Percentiles rank a stretch among this genome's conserved stretches.
Evolutionary conservation across 1,139 yeast genomes (phyloP).

Genomic region (Taiozyma sp.): DNA sequence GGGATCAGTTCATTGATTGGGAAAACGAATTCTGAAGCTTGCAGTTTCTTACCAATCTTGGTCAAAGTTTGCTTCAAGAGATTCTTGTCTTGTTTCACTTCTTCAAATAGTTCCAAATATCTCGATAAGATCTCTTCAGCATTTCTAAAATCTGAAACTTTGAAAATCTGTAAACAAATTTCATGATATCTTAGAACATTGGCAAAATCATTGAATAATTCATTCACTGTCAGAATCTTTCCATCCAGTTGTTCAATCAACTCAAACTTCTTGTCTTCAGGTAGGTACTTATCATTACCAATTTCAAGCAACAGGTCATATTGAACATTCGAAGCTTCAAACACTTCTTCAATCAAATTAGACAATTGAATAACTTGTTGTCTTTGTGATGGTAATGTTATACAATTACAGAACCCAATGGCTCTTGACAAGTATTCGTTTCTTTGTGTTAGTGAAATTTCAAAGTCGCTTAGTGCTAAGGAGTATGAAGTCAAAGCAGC

Average conservation of each 20-base stretch:
- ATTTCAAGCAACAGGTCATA: constrained; percentile 69
- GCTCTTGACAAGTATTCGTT: constrained; percentile 90
- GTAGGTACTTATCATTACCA: constrained; percentile 53
- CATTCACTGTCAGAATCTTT: constrained; percentile 66
- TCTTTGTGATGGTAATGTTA: constrained; percentile 71
- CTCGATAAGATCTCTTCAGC: constrained; percentile 66
- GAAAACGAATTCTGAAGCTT: constrained; percentile 68
- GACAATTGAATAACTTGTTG: constrained; percentile 74
- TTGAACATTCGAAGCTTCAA: constrained; percentile 87
- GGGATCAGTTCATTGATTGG: constrained; percentile 73
- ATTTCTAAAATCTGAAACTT: constrained; percentile 76
- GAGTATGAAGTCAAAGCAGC: constrained; percentile 82
- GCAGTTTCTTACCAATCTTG: constrained; percentile 43
- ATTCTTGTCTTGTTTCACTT: constrained; percentile 23
- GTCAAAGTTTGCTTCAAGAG: constrained; percentile 35
- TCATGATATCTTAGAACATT: constrained; percentile 88
- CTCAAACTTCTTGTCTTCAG: constrained; percentile 35
- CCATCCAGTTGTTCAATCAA: constrained; percentile 56
- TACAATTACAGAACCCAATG: constrained; percentile 86
- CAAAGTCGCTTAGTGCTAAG: constrained; percentile 72
- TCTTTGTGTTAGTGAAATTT: constrained; percentile 63
- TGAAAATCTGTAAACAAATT: constrained; percentile 72
- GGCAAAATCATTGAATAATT: constrained; percentile 79
- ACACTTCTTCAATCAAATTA: constrained; percentile 67
- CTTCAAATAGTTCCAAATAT: constrained; percentile 63